A percentile compares a stretch with the other conserved stretches of the same genome.
phyloP scores from a whole-genome alignment of 192 early-diverging fungal species.

The Funneliformis mosseae region DNA sequence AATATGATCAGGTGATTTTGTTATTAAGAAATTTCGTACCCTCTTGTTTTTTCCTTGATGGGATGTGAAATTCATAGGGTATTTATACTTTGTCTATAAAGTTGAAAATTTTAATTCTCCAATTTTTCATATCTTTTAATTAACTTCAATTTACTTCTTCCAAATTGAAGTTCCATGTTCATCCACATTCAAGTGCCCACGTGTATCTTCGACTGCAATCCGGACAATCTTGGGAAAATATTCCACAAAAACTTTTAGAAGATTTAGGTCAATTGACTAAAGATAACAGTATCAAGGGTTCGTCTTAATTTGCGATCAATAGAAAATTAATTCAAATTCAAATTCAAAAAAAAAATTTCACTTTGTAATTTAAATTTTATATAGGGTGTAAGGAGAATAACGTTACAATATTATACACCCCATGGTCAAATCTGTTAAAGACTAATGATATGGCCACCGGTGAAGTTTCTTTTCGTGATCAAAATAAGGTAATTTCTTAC shows the following conservation, averaged over 20 bases:
- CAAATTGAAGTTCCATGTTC: slow-evolving; percentile 85
- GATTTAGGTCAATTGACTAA: slow-evolving; percentile 95
- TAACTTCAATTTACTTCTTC: not conserved
- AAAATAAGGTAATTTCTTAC: slow-evolving; percentile 46
- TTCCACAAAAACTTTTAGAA: slow-evolving; percentile 69
- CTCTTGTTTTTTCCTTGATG: not conserved
- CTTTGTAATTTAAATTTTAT: not conserved
- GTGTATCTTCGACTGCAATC: slow-evolving; percentile 84
- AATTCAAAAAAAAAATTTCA: not conserved
- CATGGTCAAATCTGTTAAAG: slow-evolving; percentile 89
- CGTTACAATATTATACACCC: slow-evolving; percentile 91
- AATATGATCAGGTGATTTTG: not conserved
- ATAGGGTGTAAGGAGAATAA: slow-evolving; percentile 91
- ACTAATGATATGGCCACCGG: slow-evolving; percentile 93
- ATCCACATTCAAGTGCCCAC: slow-evolving; percentile 97
- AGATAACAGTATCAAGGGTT: slow-evolving; percentile 94
- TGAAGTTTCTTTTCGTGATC: slow-evolving; percentile 91
- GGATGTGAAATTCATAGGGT: not conserved
- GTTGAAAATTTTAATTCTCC: not conserved
- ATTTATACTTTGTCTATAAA: not conserved
- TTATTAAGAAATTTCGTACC: not conserved
- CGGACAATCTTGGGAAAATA: slow-evolving; percentile 78
- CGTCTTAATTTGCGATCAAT: not conserved
- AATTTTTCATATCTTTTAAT: not conserved
- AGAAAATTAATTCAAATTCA: not conserved